Percentiles rank a stretch among this genome's conserved stretches.
Evolutionary conservation across 1,139 yeast genomes (phyloP).

Genomic region (Debaryomyces udenii): DNA sequence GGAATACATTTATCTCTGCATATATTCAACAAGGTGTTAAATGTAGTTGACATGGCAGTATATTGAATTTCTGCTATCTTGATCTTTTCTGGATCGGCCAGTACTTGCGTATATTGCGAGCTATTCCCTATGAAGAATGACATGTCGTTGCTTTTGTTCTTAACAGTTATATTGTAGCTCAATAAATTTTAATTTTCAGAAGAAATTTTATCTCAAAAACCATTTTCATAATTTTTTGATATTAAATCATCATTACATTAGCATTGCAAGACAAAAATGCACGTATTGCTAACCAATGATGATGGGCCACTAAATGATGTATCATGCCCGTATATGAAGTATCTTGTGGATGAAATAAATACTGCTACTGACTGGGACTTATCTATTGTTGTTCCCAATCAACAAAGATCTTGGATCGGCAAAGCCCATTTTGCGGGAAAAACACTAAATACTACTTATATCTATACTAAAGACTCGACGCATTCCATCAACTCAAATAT

Average conservation of each 20-base stretch:
- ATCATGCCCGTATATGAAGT: constrained; percentile 85
- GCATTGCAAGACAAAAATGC: constrained; percentile 28
- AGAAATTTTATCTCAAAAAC: constrained; percentile 1
- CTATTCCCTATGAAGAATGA: constrained; percentile 59
- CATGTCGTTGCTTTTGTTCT: constrained; percentile 40
- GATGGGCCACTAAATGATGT: constrained; percentile 89
- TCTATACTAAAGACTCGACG: constrained; percentile 55
- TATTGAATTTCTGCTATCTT: constrained; percentile 76
- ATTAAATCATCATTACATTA: neutral
- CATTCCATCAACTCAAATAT: constrained; percentile 22
- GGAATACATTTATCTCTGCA: constrained; percentile 77
- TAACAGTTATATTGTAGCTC: neutral
- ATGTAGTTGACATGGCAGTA: constrained; percentile 70
- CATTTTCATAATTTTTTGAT: neutral
- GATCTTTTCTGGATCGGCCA: constrained; percentile 68
- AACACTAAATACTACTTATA: constrained; percentile 66
- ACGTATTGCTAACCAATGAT: constrained; percentile 74
- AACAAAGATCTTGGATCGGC: constrained; percentile 91
- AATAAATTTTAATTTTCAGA: constrained; percentile 5
- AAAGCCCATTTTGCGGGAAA: constrained; percentile 95
- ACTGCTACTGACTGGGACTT: constrained; percentile 78
- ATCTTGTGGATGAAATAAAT: constrained; percentile 70
- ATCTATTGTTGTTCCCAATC: constrained; percentile 80
- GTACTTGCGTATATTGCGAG: constrained; percentile 44
- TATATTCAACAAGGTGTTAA: constrained; percentile 56